Conservation (phyloP, 1,284 basidiomycete genomes). For the Sporisorium reilianum region DNA sequence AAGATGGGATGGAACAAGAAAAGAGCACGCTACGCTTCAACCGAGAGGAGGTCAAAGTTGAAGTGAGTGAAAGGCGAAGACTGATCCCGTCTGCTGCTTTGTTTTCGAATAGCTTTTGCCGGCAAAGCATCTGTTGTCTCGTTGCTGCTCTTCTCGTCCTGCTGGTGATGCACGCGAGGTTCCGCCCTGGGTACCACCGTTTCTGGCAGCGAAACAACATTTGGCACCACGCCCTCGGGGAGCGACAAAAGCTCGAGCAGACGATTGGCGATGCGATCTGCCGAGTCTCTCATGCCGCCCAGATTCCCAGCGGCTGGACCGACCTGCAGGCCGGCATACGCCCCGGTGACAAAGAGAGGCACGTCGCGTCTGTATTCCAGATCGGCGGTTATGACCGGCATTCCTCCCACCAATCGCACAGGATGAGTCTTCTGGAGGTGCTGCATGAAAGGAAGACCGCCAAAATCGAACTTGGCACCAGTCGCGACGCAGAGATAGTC, state of each 20-base stretch:
- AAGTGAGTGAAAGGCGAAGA: slow-evolving; percentile 38
- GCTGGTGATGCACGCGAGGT: neutral
- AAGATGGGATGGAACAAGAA: neutral
- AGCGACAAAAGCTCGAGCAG: slow-evolving; percentile 41
- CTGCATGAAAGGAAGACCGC: slow-evolving; percentile 58
- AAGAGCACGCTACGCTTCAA: slow-evolving; percentile 22
- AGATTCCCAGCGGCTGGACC: slow-evolving; percentile 70
- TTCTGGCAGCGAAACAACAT: slow-evolving; percentile 13
- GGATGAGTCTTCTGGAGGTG: slow-evolving; percentile 49
- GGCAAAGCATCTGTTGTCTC: neutral
- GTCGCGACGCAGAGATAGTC: slow-evolving; percentile 67
- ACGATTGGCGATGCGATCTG: slow-evolving; percentile 67
- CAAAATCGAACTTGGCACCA: slow-evolving; percentile 57
- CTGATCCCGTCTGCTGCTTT: neutral
- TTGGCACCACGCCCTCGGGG: slow-evolving; percentile 18
- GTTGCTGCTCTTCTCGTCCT: neutral
- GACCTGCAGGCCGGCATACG: slow-evolving; percentile 62
- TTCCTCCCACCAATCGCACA: slow-evolving; percentile 57
- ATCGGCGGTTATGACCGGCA: slow-evolving; percentile 67
- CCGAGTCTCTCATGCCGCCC: slow-evolving; percentile 68
- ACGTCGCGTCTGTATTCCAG: slow-evolving; percentile 63
- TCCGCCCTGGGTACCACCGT: slow-evolving; percentile 9
- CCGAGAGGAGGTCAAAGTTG: slow-evolving; percentile 41
- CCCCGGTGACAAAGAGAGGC: slow-evolving; percentile 68
- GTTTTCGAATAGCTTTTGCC: neutral